Evolutionary conservation across 306 rosid genomes (phyloP), one percentile per base, ranked within the genome.

Genomic region (Prunus mira): DNA sequence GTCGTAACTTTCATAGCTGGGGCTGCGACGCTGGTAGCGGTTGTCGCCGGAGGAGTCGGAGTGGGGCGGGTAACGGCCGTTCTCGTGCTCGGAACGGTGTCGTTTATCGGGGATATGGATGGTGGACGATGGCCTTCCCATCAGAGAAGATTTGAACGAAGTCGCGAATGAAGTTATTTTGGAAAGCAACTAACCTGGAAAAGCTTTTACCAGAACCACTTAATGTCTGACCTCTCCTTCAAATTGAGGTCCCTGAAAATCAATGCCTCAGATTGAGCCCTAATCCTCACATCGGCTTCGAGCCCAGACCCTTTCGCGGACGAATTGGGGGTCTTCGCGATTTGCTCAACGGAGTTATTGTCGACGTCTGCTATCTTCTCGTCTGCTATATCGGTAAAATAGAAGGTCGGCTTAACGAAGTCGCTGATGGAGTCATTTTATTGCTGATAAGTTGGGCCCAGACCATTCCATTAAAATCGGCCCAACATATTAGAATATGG

Each of bases 1-100:
- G 19, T 89, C 90, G 73, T 85, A 89, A 9, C 81, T 74, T 49
- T 91, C 96, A 7, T 93, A 93, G 82, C 82, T 91, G 60, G 98
- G 98, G 84, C 96, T 93, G 9, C 92, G 89, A 32, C 96, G 90
- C 32, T 73, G 83, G 54, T 77, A 79, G 11, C 76, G 66, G 43
- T 78, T 62, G 34, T 82, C 84, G 9, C 58, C 72, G 58, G 69
- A 72, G 17, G 63, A 45, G 67, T 75, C 80, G 1, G 70, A 69
- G 60, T 69, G 28, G 3, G 60, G 56, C 3, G 81, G 54, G 69
- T 78, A 73, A 66, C 84, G 88, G 67, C 81, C 73, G 78, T 80
- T 82, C 1, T 67, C 85, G 6, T 62, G 78, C 30, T 70, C 68
- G 3, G 51, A 79, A 80, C 79, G 89, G 79, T 25, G 82, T 51